phyloP scores from a whole-genome alignment of 1,284 basidiomycete species.

The Pseudozyma pruni region DNA sequence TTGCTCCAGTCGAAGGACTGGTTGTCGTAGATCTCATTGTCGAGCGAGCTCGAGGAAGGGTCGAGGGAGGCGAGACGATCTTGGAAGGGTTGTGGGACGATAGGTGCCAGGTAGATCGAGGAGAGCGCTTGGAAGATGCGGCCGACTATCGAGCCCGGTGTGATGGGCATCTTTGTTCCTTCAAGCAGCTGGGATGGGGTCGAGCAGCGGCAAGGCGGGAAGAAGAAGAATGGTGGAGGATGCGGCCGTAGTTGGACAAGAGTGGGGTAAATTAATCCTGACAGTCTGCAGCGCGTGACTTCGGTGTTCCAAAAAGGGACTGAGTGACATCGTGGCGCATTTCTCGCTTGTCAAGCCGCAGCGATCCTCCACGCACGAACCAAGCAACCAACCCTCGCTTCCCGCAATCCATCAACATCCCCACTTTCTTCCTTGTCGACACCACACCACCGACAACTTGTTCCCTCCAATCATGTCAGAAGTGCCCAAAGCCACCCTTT shows the following conservation, averaged over 20 bases:
- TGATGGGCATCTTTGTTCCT: neutral
- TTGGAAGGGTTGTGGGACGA: constrained; percentile 50
- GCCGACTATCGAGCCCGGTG: constrained; percentile 4
- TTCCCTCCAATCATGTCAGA: constrained; percentile 17
- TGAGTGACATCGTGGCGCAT: neutral
- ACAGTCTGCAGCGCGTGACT: too few species aligned
- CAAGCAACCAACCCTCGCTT: constrained; percentile 5
- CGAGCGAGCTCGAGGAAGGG: constrained; percentile 46
- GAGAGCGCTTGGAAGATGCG: constrained; percentile 27
- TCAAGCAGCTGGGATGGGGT: neutral
- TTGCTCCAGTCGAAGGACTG: constrained; percentile 37
- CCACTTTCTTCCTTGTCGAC: neutral
- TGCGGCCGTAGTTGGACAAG: neutral
- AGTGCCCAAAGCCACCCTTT: constrained; percentile 51
- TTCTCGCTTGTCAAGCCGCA: too few species aligned
- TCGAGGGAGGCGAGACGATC: constrained; percentile 63
- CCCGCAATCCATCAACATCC: neutral
- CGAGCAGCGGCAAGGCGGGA: neutral
- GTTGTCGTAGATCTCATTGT: constrained; percentile 45
- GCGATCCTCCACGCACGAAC: constrained; percentile 2
- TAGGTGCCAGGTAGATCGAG: constrained; percentile 28
- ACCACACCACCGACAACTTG: neutral
- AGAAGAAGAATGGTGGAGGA: neutral
- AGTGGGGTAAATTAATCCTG: too few species aligned
- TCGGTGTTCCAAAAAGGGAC: too few species aligned